Base-by-base conservation (phyloP, 2,329 filamentous ascomycete genomes). In the Nothophoma quercina region DNA sequence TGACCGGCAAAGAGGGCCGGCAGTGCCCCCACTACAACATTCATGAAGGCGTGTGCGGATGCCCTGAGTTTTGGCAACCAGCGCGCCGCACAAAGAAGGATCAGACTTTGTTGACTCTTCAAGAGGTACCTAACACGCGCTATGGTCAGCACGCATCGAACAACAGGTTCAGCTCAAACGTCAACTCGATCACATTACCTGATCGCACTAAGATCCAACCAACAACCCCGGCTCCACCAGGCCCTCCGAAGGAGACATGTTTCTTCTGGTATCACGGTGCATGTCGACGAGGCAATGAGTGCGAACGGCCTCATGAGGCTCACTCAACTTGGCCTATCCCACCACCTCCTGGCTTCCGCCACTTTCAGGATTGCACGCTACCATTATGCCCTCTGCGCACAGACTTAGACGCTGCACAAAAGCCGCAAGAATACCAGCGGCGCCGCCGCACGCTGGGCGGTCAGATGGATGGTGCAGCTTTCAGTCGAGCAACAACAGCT, bases 261-360 rank as follows among this genome's bases (percentile, higher is more conserved):
- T 67, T 68, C 57, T 68, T 66, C 55, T 67, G 63, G 62, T 68
- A 67, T 33, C 65, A 68, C 23, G 56, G 59, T 28, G 28, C 25
- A n/a, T 68, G 65, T 32, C 42, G 40, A 10, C 48, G 47, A 7
- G 39, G 50, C 30, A 23, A 48, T 1, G 4, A 47, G 0, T 68
- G 63, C 36, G 38, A 51, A 1, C 40, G 42, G 16, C 54, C 54
- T 1, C 64, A 67, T 30, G 50, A 64, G 29, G 25, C 51, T 7
- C 59, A 64, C 22, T 26, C 58, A 30, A 63, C 61, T 4, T 69
- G 63, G 64, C 64, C 62, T 0, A 60, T 69, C 16, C 13, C 44
- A 5, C 39, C 49, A 4, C 66, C 64, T 8, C 57, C 55, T 3
- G 51, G 55, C 6, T 67, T 44, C 34, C 53, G 56, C 15, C 66